Evolutionary conservation across 202 grass and related monocot species (phyloP), one percentile per base, ranked within the genome.

Genomic region (Musa balbisiana): DNA sequence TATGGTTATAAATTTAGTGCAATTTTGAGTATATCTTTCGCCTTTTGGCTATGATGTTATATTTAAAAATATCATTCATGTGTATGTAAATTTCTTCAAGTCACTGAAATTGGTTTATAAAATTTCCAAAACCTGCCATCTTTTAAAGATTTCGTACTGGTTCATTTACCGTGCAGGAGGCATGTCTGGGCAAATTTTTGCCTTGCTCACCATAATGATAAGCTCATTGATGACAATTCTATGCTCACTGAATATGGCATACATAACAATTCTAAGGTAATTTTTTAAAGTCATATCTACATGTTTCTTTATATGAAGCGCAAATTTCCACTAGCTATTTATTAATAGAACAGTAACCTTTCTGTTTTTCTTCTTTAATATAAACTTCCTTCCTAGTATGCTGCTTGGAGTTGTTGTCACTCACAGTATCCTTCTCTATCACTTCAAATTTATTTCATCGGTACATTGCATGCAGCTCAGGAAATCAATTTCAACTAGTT

Each of bases 131-230:
- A 51, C 25, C 43, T 70, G 13, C 24, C 9, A 9, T 70, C 11
- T 51, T 49, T 52, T 20, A 20, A 70, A 70, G 43, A 15, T 52
- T 70, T 13, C 0, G 10, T 13, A 3, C 14, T 23, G 64, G 52
- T 9, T 27, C 58, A 11, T 83, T 11, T 80, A 69, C 81, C 67
- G 49, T 75, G 17, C 80, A 89, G 93, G 93, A 97, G 89, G 62
- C 88, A 93, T 83, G 84, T 97, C 78, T 97, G 93, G 93, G 88
- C 80, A 11, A 93, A 91, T 79, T 89, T 91, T 81, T 93, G 86
- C 64, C 65, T 97, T 63, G 73, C 76, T 75, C 71, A 84, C 66
- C 78, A 89, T 25, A 90, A 79, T 65, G 88, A 89, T 33, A 97
- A 93, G 87, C 67, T 93, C 68, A 71, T 86, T 81, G 82, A 97